Evolutionary conservation across 345 rosid species (phyloP), one percentile per base, ranked within the genome.

Genomic region (Citrus sinensis): DNA sequence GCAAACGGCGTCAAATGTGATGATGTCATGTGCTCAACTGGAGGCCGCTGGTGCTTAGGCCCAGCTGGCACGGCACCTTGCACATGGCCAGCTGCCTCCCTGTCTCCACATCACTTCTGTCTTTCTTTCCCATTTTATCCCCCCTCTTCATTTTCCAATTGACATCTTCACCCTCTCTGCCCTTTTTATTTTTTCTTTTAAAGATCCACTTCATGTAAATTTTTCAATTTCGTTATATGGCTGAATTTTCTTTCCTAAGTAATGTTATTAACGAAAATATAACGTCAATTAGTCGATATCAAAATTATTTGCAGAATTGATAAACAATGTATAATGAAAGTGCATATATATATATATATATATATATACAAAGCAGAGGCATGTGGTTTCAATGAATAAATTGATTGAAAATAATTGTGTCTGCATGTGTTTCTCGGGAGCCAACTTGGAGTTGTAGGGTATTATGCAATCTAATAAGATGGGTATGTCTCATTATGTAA

Each of bases 21-120:
- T 25, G 56, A 40, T 34, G 46, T 71, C 10, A 55, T 71, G 66
- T 22, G 84, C 81, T 74, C 58, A 74, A 76, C 73, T 78, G 82
- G 82, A 66, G 60, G 67, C 56, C 79, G 70, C 58, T 54, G 54
- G 63, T 34, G 81, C 82, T 71, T 78, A 54, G 84, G 76, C 84
- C 82, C 84, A 67, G 82, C 82, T 84, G 86, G 86, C 79, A 73
- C 80, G 80, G 73, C 86, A 72, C 77, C 71, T 80, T 40, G 74
- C 83, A 75, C 86, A 60, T 80, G 82, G 84, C 83, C 81, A 78
- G 81, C 80, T 81, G 76, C 80, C 74, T 19, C 75, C 68, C 76
- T 62, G 62, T 46, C 65, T n/a, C 30, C n/a, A 7, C 65, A 10
- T 49, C 51, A 8, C 25, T 40, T 30, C 51, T 5, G 29, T 5